phyloP scores from a whole-genome alignment of 495 filamentous ascomycete species.

The Monascus purpureus region DNA sequence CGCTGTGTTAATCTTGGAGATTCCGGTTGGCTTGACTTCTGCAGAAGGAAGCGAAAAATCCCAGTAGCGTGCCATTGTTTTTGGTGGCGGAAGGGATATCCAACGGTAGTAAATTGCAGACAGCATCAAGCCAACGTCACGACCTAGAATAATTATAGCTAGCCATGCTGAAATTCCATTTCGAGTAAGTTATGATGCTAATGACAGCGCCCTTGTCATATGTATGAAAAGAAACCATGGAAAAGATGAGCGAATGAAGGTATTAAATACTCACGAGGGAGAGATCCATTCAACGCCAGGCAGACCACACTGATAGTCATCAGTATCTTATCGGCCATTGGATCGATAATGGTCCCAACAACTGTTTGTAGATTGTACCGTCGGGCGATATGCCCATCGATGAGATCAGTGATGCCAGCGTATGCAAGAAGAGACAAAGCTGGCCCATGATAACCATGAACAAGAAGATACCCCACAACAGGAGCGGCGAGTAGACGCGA shows the following conservation, averaged over 20 bases:
- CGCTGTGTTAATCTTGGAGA: constrained; percentile 83
- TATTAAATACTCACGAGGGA: constrained; percentile 47
- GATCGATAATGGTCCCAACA: constrained; percentile 90
- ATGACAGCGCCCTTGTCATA: not conserved
- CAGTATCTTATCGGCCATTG: constrained; percentile 88
- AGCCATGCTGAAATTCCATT: constrained; percentile 52
- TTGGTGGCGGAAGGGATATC: constrained; percentile 83
- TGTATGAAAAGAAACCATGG: not conserved
- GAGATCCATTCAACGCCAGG: constrained; percentile 61
- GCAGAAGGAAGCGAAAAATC: constrained; percentile 88
- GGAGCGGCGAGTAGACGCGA: constrained; percentile 75
- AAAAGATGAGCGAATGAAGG: not conserved
- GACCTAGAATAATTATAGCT: constrained; percentile 74
- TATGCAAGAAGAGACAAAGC: constrained; percentile 81
- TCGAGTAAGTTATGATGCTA: not conserved
- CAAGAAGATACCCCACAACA: constrained; percentile 74
- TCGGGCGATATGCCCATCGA: constrained; percentile 88
- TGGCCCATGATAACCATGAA: constrained; percentile 62
- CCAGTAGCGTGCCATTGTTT: constrained; percentile 91
- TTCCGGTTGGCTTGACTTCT: constrained; percentile 79
- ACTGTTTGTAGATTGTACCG: constrained; percentile 81
- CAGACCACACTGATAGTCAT: constrained; percentile 87
- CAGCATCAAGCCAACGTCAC: constrained; percentile 75
- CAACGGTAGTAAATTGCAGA: constrained; percentile 90
- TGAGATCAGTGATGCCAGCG: constrained; percentile 77